Conservation (phyloP, 805 yeast genomes). For the Ogataea ramenticola region DNA sequence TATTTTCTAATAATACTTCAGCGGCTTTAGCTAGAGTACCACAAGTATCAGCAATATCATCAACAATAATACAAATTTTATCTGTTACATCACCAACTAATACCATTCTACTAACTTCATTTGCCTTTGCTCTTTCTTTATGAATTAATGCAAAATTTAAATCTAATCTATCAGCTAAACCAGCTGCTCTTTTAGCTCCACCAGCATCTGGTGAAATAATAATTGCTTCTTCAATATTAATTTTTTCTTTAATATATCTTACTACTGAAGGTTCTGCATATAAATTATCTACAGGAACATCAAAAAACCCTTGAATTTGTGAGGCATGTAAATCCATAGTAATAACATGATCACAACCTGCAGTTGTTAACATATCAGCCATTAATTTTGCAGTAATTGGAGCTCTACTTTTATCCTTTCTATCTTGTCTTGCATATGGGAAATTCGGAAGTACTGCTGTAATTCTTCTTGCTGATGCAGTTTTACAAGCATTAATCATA, state of each 20-base stretch:
- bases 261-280: constrained; percentile 82
- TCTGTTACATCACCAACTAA: constrained; percentile 78
- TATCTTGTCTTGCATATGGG: constrained; percentile 85
- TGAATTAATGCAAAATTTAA: constrained; percentile 78
- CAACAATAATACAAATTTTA: constrained; percentile 71
- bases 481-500: constrained; percentile 76
- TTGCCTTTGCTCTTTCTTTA: constrained; percentile 77
- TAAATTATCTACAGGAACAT: constrained; percentile 75
- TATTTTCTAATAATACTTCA: constrained; percentile 59
- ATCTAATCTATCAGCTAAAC: constrained; percentile 72
- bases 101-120: constrained; percentile 79
- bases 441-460: constrained; percentile 79
- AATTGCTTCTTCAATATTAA: constrained; percentile 54
- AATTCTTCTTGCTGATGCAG: constrained; percentile 76
- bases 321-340: constrained; percentile 89
- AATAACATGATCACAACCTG: constrained; percentile 81
- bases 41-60: constrained; percentile 89
- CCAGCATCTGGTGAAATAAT: constrained; percentile 86
- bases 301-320: constrained; percentile 81
- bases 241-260: constrained; percentile 59
- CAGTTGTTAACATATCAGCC: constrained; percentile 76
- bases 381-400: constrained; percentile 80
- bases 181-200: constrained; percentile 87
- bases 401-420: constrained; percentile 79
- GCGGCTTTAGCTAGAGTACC: constrained; percentile 83